Evolutionary conservation across 306 rosid genomes (phyloP).

Genomic region (Quercus berberidifolia): DNA sequence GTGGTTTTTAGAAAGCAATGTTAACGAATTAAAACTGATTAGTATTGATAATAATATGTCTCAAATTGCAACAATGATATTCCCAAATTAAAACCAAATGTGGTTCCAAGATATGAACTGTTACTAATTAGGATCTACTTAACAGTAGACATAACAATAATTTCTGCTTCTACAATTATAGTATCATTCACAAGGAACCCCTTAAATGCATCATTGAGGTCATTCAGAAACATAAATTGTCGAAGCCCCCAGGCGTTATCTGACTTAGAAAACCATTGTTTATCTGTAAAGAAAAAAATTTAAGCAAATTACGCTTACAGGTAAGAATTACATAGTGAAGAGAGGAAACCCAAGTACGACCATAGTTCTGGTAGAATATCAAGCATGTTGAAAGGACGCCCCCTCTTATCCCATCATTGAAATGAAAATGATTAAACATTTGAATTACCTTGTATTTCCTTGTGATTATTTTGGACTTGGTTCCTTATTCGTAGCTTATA

Average conservation of each 20-base stretch:
- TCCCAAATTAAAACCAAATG: too few relatives aligned
- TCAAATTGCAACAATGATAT: too few relatives aligned
- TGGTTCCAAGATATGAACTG: too few relatives aligned
- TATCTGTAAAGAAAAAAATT: background rate
- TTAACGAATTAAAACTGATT: too few relatives aligned
- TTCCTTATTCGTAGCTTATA: too few relatives aligned
- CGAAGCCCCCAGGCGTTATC: accelerated
- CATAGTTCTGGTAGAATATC: too few relatives aligned
- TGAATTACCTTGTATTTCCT: background rate
- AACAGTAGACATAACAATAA: background rate
- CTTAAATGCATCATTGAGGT: background rate
- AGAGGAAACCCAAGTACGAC: too few relatives aligned
- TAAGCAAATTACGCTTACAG: background rate
- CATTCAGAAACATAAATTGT: background rate
- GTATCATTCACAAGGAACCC: background rate
- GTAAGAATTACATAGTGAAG: too few relatives aligned
- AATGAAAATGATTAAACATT: background rate
- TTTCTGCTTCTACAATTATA: background rate
- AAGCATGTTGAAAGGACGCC: too few relatives aligned
- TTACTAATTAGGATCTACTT: background rate
- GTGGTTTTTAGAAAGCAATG: too few relatives aligned
- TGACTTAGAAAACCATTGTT: accelerated
- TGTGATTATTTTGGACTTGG: background rate
- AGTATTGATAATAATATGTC: too few relatives aligned
- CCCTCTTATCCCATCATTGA: too few relatives aligned